A percentile compares a stretch with the other conserved stretches of the same genome.
These are phyloP conservation scores for Saccharomycopsis vini DNA, from an alignment of 805 yeast genomes.

Conservation along the genomic window DNA sequence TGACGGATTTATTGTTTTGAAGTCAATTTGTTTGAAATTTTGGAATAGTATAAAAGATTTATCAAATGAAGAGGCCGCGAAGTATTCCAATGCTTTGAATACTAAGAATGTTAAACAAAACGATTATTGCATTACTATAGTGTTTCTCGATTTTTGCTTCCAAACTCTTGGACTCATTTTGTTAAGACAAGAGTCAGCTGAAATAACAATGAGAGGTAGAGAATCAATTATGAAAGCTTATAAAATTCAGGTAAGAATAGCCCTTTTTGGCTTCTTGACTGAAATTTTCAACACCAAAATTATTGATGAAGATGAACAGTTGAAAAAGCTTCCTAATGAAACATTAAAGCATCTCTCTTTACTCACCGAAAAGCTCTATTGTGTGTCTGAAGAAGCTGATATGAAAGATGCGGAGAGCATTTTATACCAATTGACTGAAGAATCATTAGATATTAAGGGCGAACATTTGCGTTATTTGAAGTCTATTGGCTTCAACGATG, in stretches of 20 bases:
- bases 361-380: conserved; percentile 35
- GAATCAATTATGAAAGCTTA: conserved; percentile 21
- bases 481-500: conserved; percentile 6
- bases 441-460: background rate
- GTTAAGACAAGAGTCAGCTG: background rate
- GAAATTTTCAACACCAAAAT: conserved; percentile 26
- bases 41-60: conserved; percentile 21
- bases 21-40: conserved; percentile 24
- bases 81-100: conserved; percentile 1
- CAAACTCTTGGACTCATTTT: no score
- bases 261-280: conserved; percentile 33
- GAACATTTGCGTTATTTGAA: conserved; percentile 5
- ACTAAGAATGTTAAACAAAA: conserved; percentile 8
- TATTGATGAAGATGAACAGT: conserved; percentile 21
- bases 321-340: conserved; percentile 27
- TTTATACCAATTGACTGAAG: conserved; percentile 26
- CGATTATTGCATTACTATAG: conserved; percentile 11
- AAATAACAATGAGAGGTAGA: background rate
- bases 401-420: conserved; percentile 30
- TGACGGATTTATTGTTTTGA: conserved; percentile 35
- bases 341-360: conserved; percentile 39
- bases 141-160: no score
- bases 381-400: conserved; percentile 29
- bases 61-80: background rate
- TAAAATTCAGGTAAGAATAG: conserved; percentile 33